These are phyloP conservation scores for Penicillium paradoxum DNA, from an alignment of 495 filamentous ascomycete species.

Conservation along the genomic window DNA sequence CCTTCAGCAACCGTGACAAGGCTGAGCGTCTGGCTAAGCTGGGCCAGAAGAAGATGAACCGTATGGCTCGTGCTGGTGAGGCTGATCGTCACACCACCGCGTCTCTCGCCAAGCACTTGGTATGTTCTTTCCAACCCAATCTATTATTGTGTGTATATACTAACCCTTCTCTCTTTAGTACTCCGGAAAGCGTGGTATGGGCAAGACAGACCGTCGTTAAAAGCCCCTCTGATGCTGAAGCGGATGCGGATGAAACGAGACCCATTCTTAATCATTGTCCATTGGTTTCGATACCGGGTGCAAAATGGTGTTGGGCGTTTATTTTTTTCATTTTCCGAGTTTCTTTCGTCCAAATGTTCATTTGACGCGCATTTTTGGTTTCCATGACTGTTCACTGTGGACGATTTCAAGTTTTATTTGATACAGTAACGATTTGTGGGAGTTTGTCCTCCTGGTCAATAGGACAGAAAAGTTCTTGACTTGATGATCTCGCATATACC, in stretches of 20 bases:
- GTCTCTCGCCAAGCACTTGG: conserved; percentile 84
- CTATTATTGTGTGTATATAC: conserved; percentile 9
- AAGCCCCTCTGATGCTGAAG: conserved; percentile 2
- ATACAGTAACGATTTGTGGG: conserved; percentile 20
- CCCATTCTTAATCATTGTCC: conserved; percentile 34
- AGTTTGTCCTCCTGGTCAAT: conserved; percentile 19
- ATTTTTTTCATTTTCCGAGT: conserved; percentile 3
- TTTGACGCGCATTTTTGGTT: conserved; percentile 14
- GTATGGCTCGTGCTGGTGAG: conserved; percentile 93
- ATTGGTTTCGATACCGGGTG: conserved; percentile 32
- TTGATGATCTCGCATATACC: conserved; percentile 31
- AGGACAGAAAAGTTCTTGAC: conserved; percentile 30
- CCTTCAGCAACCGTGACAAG: conserved; percentile 55
- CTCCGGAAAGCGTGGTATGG: conserved; percentile 54
- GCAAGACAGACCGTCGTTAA: conserved; percentile 56
- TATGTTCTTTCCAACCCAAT: conserved; percentile 41
- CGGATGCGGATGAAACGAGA: conserved; percentile 24
- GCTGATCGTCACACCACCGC: conserved; percentile 87
- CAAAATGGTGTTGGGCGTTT: conserved; percentile 35
- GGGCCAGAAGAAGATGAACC: conserved; percentile 96
- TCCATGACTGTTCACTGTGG: conserved; percentile 11
- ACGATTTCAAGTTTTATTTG: conserved; percentile 4
- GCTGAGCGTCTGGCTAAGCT: conserved; percentile 83
- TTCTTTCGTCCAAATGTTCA: conserved; percentile 7
- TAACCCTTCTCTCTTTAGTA: conserved; percentile 36